phyloP scores from a whole-genome alignment of 2,329 filamentous ascomycete species.

The Chrysoporthe deuterocubensis region DNA sequence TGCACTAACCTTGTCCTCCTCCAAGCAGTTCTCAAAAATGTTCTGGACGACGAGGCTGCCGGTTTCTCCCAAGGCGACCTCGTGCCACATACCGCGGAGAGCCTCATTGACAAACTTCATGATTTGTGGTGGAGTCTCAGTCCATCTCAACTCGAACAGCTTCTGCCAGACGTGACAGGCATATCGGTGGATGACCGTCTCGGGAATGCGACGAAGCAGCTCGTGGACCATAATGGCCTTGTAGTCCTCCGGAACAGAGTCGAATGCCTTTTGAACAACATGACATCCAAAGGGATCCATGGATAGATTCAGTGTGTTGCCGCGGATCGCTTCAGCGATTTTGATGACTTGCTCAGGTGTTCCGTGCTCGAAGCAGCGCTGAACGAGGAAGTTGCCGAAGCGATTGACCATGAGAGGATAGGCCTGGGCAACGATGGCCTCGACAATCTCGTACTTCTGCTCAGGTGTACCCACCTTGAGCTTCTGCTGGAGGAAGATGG shows the following conservation, averaged over 20 bases:
- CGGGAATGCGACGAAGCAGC: constrained; percentile 89
- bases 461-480: constrained; percentile 94
- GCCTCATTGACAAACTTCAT: constrained; percentile 99
- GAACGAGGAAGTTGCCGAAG: constrained; percentile 97
- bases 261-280: constrained; percentile 97
- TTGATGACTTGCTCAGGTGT: constrained; percentile 92
- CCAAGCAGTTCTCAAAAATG: constrained; percentile 98
- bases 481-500: constrained; percentile 98
- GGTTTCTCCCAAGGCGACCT: constrained; percentile 95
- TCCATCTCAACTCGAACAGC: constrained; percentile 97
- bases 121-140: constrained; percentile 90
- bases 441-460: constrained; percentile 96
- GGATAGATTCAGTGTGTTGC: constrained; percentile 89
- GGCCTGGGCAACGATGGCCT: constrained; percentile 92
- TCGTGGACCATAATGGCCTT: constrained; percentile 99
- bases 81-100: constrained; percentile 96
- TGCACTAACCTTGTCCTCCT: constrained; percentile 86
- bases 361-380: constrained; percentile 98
- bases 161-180: constrained; percentile 99
- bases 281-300: constrained; percentile 99
- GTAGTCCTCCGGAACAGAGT: constrained; percentile 95
- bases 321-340: constrained; percentile 92
- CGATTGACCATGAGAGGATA: constrained; percentile 98
- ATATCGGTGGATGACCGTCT: constrained; percentile 98
- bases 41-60: constrained; percentile 98